Evolutionary conservation across 1,139 yeast species (phyloP).

Genomic region (Lodderomyces beijingensis): DNA sequence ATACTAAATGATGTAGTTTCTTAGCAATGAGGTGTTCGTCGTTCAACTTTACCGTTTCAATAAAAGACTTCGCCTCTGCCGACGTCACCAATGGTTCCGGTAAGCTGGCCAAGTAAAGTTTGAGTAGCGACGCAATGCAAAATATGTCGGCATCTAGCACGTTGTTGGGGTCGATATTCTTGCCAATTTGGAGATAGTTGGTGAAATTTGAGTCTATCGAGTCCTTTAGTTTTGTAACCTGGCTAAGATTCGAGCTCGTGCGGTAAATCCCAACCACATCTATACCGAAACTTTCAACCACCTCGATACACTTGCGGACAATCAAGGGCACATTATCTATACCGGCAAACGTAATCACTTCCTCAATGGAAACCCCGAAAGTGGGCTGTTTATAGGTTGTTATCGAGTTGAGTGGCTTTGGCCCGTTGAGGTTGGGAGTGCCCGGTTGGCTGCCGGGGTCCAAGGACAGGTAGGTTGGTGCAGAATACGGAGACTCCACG

Average conservation of each 20-base stretch:
- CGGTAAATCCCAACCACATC: conserved; percentile 88
- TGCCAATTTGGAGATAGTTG: conserved; percentile 46
- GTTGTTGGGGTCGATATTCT: conserved; percentile 41
- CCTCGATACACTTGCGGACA: conserved; percentile 83
- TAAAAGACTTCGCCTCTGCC: conserved; percentile 52
- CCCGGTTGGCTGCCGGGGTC: conserved; percentile 30
- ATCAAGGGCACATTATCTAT: conserved; percentile 87
- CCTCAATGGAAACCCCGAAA: conserved; percentile 78
- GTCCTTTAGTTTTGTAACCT: conserved; percentile 67
- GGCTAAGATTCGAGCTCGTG: conserved; percentile 72
- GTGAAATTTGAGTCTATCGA: conserved; percentile 78
- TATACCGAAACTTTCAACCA: conserved; percentile 78
- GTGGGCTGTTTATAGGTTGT: conserved; percentile 39
- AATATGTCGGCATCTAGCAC: conserved; percentile 67
- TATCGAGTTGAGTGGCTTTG: conserved; percentile 30
- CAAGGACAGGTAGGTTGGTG: conserved; percentile 24
- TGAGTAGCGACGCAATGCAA: conserved; percentile 66
- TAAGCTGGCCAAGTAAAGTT: conserved; percentile 60
- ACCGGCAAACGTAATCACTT: conserved; percentile 71
- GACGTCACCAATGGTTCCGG: conserved; percentile 69
- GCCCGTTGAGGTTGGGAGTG: conserved; percentile 36
- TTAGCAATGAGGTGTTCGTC: conserved; percentile 57
- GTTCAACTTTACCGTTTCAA: conserved; percentile 66
- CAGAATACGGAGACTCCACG: background rate
- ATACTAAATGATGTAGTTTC: conserved; percentile 81